These are phyloP conservation scores for Gillenia trifoliata DNA, from an alignment of 306 rosid genomes.

Conservation along the genomic window DNA sequence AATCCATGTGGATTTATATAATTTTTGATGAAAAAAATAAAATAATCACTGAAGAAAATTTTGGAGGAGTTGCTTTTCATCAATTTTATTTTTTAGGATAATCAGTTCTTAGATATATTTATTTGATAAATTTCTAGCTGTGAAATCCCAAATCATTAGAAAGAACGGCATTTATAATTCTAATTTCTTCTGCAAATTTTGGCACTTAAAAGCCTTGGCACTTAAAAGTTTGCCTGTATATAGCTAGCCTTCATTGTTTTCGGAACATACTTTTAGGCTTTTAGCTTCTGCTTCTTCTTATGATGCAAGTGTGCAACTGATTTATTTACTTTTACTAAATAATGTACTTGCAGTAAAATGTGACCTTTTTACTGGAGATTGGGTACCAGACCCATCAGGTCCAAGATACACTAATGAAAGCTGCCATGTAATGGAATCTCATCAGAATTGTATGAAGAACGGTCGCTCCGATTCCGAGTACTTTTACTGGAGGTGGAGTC, in stretches of 20 bases:
- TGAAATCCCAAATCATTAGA: not conserved
- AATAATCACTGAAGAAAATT: too few species aligned
- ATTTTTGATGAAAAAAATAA: too few species aligned
- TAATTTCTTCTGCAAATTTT: not conserved
- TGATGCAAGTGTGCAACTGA: not conserved
- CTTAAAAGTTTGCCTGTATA: too few species aligned
- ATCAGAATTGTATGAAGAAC: conserved; percentile 74
- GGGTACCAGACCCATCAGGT: conserved; percentile 57
- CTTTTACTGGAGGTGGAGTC: conserved; percentile 79
- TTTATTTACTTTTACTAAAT: not conserved
- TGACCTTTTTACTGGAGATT: conserved; percentile 72
- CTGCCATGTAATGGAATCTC: conserved; percentile 60
- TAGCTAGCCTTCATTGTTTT: too few species aligned
- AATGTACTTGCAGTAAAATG: conserved; percentile 38
- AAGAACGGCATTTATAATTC: not conserved
- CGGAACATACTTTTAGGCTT: too few species aligned
- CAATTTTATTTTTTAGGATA: too few species aligned
- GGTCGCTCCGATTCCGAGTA: conserved; percentile 75
- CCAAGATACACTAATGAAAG: conserved; percentile 67
- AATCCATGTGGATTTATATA: not conserved
- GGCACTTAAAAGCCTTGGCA: too few species aligned
- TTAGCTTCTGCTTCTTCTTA: too few species aligned
- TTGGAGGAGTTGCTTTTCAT: too few species aligned
- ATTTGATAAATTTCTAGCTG: too few species aligned
- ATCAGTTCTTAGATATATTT: too few species aligned